Base-by-base conservation (phyloP, 352 stramenopile species). In the Globisporangium solare region DNA sequence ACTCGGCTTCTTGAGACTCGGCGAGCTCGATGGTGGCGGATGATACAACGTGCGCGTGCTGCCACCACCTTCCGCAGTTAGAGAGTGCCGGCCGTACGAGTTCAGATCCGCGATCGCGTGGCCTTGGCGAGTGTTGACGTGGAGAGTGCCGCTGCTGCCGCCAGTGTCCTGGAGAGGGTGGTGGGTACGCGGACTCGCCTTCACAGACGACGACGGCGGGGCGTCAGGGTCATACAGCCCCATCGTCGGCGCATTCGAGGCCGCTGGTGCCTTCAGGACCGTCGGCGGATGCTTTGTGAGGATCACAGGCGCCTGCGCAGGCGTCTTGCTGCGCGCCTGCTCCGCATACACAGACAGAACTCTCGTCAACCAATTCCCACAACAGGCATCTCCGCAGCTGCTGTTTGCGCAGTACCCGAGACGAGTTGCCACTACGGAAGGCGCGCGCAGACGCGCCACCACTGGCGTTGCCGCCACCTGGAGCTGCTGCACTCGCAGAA, bases 281-380 rank as follows among this genome's bases (percentile, higher is more conserved):
- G 71, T 73, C 2, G 70, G 68, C 20, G 68, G 79, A 10, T 70
- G 68, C 54, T 83, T 87, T 41, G 73, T 60, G 57, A 81, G 60
- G 8, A 76, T 68, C 21, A 58, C 53, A 35, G 61, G 45, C 7
- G 54, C 18, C 8, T 60, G 17, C 24, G 63, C 48, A 41, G 65
- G 31, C 7, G 57, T 65, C 47, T 78, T 78, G 40, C 56, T 66
- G 37, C 75, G 71, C 15, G 67, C 54, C 53, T 77, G 54, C 46
- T 61, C 12, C 32, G 39, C 27, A 39, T 17, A 46, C 6, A 32
- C 12, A 48, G 20, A 12, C 20, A 37, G 39, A 48, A 18, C 31
- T 32, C 42, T 17, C n/a, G n/a, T 47, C 8, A 18, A 12, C 12
- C 7, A 35, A 21, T 37, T 20, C 2, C n/a, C 21, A 39, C n/a